Conservation (phyloP, 805 yeast species). For the Wickerhamomyces chaumierensis region DNA sequence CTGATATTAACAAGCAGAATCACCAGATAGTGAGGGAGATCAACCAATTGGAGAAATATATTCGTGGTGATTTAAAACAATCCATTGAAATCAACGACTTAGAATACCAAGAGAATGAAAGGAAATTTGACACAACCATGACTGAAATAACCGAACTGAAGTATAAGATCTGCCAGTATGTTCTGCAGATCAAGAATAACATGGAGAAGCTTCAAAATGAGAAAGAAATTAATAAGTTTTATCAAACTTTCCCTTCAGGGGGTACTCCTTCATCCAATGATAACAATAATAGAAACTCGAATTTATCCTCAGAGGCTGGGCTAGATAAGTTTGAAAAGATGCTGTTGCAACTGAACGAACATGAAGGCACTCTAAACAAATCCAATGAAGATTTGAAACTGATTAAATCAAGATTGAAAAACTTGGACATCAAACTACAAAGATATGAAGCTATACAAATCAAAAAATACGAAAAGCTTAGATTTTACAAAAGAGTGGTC, state of each 20-base stretch:
- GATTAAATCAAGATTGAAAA: background rate
- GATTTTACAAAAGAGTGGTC: too few relatives aligned
- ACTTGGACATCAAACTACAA: background rate
- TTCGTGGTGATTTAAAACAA: conserved; percentile 1
- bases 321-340: background rate
- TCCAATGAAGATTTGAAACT: background rate
- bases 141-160: conserved; percentile 3
- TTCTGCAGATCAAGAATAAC: conserved; percentile 2
- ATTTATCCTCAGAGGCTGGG: too few relatives aligned
- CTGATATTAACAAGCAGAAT: background rate
- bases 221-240: background rate
- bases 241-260: too few relatives aligned
- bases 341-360: background rate
- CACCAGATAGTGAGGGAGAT: conserved; percentile 1
- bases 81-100: conserved; percentile 5
- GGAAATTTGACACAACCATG: conserved; percentile 3
- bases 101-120: conserved; percentile 1
- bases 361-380: background rate
- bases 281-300: too few relatives aligned
- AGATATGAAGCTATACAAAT: background rate
- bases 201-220: background rate
- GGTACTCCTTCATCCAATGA: too few relatives aligned
- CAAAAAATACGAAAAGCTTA: background rate
- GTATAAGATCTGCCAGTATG: conserved; percentile 1
- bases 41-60: background rate